Evolutionary conservation across 768 basidiomycete species (phyloP), one percentile per base, ranked within the genome.

Genomic region (Rhodotorula diobovata): DNA sequence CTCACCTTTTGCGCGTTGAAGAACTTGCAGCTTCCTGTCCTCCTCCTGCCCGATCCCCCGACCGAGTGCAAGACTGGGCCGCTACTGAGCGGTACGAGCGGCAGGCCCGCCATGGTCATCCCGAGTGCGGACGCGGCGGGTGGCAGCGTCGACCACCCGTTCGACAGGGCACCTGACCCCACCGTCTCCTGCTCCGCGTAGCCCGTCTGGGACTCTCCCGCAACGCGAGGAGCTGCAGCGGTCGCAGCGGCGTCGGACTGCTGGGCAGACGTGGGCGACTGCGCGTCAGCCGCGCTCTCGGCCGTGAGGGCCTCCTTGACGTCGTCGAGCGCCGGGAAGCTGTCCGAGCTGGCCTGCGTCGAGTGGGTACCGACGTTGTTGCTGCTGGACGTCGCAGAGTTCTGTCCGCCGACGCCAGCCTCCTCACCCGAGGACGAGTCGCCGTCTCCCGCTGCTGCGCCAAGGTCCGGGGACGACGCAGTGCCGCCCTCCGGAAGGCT

Each of bases 1-100:
- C 58, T 7, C 21, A 73, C 72, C 68, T 69, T 73, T 39, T 51
- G 61, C 9, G 61, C 72, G 39, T 73, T 73, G 57, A 73, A 73
- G 68, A 73, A 73, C 35, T 73, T 73, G 60, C 68, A 70, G 34
- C 10, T 20, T 0, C 68, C 68, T 34, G 48, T 53, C 15, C 66
- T n/a, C 30, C 43, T 9, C 43, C n/a, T 1, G 28, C 10, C 9
- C 21, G 28, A 14, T 12, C 21, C 34, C 12, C 7, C 8, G 9
- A 37, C 21, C 2, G 20, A 2, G 34, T 35, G 23, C 35, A 30
- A 3, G 9, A 16, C 34, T 1, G 25, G 6, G 48, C 48, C 48
- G 23, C 14, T 28, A 28, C 23, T 25, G 54, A 55, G 20, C 54
- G 34, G 34, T 7, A 35, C 21, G 51, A 53, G 51, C 14, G 51